Evolutionary conservation across 2,329 filamentous ascomycete species (phyloP), one percentile per base, ranked within the genome.

Genomic region (Harringtonia aguacate): DNA sequence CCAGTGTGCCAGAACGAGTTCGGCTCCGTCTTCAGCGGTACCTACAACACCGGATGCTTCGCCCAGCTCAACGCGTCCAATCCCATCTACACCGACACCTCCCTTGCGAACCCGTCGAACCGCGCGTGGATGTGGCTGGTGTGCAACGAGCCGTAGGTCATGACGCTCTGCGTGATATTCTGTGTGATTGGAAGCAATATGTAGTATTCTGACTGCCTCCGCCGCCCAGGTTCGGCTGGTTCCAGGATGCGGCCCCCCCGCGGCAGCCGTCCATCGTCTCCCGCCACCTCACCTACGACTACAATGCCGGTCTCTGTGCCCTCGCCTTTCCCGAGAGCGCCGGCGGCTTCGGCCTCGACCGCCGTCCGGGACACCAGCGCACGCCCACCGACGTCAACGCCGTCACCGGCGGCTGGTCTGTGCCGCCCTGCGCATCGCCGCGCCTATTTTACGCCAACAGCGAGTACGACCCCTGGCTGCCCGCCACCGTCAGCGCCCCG

Each of bases 111-210:
- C 53, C 48, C 49, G 1, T 51, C 61, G 29, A 65, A 73, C 56
- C 61, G 72, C 4, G 72, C 75, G 50, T 77, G 71, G 72, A 58
- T 62, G 14, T 77, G 72, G 72, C 65, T 77, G 56, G 60, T 68
- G 7, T 77, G 74, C 61, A 76, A 77, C 56, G 61, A 66, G 47
- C 63, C 64, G 43, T 49, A 13, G 35, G 48, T 45, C 8, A 7
- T 14, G 12, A 9, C 13, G 8, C 17, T 12, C 13, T 5, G 24
- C 4, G 14, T 27, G 17, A 2, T 22, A 14, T 29, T 24, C 22
- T 17, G 3, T 2, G 14, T 24, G 18, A 18, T 4, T 10, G n/a
- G n/a, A 8, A 18, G 13, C 12, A 9, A 4, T 24, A 10, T 34
- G 31, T 3, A 4, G 10, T 15, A 13, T 15, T 10, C 18, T 41